Evolutionary conservation across 495 filamentous ascomycete species (phyloP).

Genomic region (Aspergillus homomorphus): DNA sequence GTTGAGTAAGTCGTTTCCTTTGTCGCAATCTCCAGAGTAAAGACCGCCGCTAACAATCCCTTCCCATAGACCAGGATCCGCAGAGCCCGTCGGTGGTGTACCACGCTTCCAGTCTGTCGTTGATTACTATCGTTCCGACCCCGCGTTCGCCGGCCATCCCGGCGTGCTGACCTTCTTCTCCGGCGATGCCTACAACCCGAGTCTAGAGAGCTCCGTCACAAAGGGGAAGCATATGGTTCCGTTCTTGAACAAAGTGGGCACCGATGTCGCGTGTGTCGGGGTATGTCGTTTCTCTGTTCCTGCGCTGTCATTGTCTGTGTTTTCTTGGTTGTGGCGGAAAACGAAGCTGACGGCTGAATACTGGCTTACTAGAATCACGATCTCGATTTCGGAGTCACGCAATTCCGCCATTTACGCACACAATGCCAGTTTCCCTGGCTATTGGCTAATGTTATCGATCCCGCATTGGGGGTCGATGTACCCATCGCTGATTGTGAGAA

Average conservation of each 20-base stretch:
- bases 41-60: neutral
- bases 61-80: conserved; percentile 52
- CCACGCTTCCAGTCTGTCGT: conserved; percentile 75
- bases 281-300: conserved; percentile 44
- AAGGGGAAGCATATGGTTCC: conserved; percentile 90
- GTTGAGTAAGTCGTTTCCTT: conserved; percentile 63
- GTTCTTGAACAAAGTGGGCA: conserved; percentile 73
- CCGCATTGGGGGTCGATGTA: conserved; percentile 64
- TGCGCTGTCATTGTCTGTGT: neutral
- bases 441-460: conserved; percentile 79
- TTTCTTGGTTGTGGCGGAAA: neutral
- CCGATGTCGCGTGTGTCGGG: conserved; percentile 74
- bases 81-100: conserved; percentile 76
- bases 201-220: conserved; percentile 78
- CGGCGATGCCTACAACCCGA: conserved; percentile 89
- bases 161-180: conserved; percentile 78
- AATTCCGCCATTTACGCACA: conserved; percentile 67
- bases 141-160: conserved; percentile 57
- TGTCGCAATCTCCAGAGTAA: neutral
- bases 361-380: conserved; percentile 68
- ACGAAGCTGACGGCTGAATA: conserved; percentile 8
- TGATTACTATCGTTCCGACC: conserved; percentile 64
- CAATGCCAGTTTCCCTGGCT: conserved; percentile 89
- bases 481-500: conserved; percentile 68
- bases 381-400: conserved; percentile 84